Conservation (phyloP, 1,284 basidiomycete genomes). For the Hemileia vastatrix region DNA sequence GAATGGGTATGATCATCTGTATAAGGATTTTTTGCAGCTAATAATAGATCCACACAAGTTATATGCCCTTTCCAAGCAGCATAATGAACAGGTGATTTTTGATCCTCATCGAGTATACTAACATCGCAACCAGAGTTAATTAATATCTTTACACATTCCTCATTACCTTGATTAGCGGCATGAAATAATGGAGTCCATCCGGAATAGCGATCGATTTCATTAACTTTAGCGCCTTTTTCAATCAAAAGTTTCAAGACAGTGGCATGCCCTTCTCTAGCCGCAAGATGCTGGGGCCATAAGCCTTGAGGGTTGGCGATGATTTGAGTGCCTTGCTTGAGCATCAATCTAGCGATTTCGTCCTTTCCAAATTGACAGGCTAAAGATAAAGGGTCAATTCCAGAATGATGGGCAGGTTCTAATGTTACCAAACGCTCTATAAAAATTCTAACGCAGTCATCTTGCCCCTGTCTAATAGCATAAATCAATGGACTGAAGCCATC, state of each 20-base stretch:
- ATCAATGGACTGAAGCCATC: conserved; percentile 91
- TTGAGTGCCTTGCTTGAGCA: conserved; percentile 67
- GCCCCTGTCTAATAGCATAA: conserved; percentile 81
- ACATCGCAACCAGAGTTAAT: conserved; percentile 69
- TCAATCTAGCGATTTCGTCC: conserved; percentile 65
- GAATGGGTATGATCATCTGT: too few species aligned
- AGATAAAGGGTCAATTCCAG: conserved; percentile 74
- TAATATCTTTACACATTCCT: conserved; percentile 64
- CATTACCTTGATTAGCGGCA: conserved; percentile 78
- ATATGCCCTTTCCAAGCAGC: conserved; percentile 96
- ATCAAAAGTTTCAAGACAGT: conserved; percentile 73
- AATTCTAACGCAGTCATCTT: conserved; percentile 66
- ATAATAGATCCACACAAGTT: conserved; percentile 62
- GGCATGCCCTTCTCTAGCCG: conserved; percentile 85
- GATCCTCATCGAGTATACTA: conserved; percentile 70
- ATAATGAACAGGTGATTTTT: conserved; percentile 79
- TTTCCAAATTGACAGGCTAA: conserved; percentile 85
- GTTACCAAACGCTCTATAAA: conserved; percentile 60
- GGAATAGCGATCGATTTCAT: conserved; percentile 53
- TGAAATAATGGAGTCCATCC: conserved; percentile 98
- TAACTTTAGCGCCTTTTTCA: conserved; percentile 48
- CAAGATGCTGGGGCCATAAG: conserved; percentile 93
- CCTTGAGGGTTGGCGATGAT: conserved; percentile 84
- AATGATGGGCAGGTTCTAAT: conserved; percentile 40
- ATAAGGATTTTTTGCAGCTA: too few species aligned